Base-by-base conservation (phyloP, 768 basidiomycete genomes). In the Lyophyllum shimeji region DNA sequence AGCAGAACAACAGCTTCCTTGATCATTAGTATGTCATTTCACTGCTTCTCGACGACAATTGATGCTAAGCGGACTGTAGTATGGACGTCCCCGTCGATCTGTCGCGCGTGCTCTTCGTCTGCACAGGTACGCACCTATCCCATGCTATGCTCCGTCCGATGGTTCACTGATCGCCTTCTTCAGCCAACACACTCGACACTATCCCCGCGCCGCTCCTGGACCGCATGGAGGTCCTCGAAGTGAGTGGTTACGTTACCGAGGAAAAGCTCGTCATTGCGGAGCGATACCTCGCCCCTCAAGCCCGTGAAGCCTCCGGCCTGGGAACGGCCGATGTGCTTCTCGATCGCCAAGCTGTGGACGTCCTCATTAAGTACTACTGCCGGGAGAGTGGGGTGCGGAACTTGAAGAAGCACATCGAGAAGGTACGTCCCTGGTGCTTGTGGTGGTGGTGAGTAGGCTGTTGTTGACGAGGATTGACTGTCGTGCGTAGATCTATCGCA, bases 331-430 rank as follows among this genome's bases (percentile, higher is more conserved):
- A 97, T 67, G 90, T 99, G 3, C 71, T 81, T 51, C 75, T 99
- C 15, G 87, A 92, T 18, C 79, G 83, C 6, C 77, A 82, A 9
- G 84, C 95, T 0, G 86, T 98, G 44, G 93, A 95, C 62, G 74
- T 84, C 11, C 79, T 99, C 50, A 98, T 99, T 75, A 90, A 95
- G 68, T 98, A 95, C 70, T 98, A 98, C 71, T 95, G 93, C 68
- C 82, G 97, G 21, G 97, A 99, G 76, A 96, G 93, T 63, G 97
- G 97, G 43, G 97, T 99, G 27, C 79, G 97, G 47, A 94, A 95
- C 67, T 67, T 99, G 69, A 98, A 98, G 85, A 98, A 99, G 74
- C 91, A 95, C 65, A 96, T 99, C 52, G 96, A 99, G 67, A 98
- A 98, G 86, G 94, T 93, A 57, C 1, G 66, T 61, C 7, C 15